Percentiles rank a stretch among this genome's conserved stretches.
Evolutionary conservation across 306 rosid genomes (phyloP).

Genomic region (Cucurbita ficifolia): DNA sequence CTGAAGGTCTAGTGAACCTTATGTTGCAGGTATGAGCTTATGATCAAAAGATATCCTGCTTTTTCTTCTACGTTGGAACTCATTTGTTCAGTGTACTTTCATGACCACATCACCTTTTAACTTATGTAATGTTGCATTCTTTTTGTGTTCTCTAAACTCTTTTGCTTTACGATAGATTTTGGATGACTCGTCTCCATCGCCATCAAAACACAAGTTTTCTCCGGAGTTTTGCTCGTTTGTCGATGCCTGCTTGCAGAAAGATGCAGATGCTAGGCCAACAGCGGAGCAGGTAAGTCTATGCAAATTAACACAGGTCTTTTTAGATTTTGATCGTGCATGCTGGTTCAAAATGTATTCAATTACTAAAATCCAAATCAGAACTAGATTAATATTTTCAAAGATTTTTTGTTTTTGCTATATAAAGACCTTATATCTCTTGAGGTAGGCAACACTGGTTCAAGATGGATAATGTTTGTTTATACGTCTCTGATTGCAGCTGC

Average conservation of each 20-base stretch:
- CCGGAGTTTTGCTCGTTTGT: slow-evolving; percentile 83
- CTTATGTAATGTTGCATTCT: background rate
- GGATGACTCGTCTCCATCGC: slow-evolving; percentile 93
- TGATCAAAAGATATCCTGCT: background rate
- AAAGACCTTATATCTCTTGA: background rate
- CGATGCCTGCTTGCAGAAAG: slow-evolving; percentile 81
- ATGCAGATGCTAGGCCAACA: slow-evolving; percentile 77
- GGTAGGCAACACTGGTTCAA: slow-evolving; percentile 2
- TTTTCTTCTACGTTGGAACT: background rate
- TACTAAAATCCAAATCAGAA: background rate
- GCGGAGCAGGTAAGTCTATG: slow-evolving; percentile 66
- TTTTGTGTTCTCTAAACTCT: too few relatives aligned
- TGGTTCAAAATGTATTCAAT: too few relatives aligned
- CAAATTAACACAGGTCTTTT: background rate
- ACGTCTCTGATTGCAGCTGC: slow-evolving; percentile 50
- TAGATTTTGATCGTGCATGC: background rate
- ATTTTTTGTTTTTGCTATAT: background rate
- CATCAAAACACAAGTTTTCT: slow-evolving; percentile 63
- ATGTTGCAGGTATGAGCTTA: slow-evolving; percentile 66
- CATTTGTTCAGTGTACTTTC: background rate
- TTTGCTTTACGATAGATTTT: slow-evolving; percentile 40
- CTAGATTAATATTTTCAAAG: background rate
- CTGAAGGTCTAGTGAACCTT: slow-evolving; percentile 88
- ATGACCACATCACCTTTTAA: background rate
- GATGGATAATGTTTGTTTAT: slow-evolving; percentile 13